Base-by-base conservation (phyloP, 2,329 filamentous ascomycete genomes). In the Aspergillus texensis region DNA sequence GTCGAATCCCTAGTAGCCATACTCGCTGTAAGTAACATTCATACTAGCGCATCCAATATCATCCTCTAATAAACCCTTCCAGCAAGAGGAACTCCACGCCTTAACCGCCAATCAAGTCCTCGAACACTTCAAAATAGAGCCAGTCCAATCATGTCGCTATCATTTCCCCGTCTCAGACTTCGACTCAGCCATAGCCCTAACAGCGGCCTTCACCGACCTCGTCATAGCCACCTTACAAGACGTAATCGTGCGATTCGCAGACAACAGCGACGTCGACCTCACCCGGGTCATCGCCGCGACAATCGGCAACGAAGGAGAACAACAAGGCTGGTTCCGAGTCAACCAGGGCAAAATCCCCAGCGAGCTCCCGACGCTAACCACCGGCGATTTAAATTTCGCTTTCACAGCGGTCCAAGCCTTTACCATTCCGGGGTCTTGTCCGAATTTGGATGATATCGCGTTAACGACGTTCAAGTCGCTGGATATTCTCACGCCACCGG, bases 181-280 rank as follows among this genome's bases (percentile, higher is more conserved):
- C 21, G 43, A 24, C n/a, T 9, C n/a, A 46, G 43, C 43, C 4
- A 46, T 46, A 4, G 4, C 43, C 14, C 43, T 46, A 16, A n/a
- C 43, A 21, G 43, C n/a, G 0, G 14, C n/a, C 0, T 46, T 46
- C 43, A 46, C 91, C 64, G 62, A 90, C 67, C 87, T 94, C 79
- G 82, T 92, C 70, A 91, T 94, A 70, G 89, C 91, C 1, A 89
- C 87, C 14, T 46, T 46, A 24, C 43, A 46, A 24, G 43, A 46
- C 43, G 4, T 46, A 3, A 24, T 24, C 43, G 43, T 46, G n/a
- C n/a, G 43, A 46, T 24, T 46, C 11, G n/a, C n/a, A 24, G 43
- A 24, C 21, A 46, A 46, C 6, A 46, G 21, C 14, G 43, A 46
- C 14, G 21, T 46, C n/a, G 43, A 24, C 43, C 43, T 45, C 21